Evolutionary conservation across 225 moss, liverwort and hornwort genomes (phyloP).

Genomic region (Bryoerythrophyllum caledonicum): DNA sequence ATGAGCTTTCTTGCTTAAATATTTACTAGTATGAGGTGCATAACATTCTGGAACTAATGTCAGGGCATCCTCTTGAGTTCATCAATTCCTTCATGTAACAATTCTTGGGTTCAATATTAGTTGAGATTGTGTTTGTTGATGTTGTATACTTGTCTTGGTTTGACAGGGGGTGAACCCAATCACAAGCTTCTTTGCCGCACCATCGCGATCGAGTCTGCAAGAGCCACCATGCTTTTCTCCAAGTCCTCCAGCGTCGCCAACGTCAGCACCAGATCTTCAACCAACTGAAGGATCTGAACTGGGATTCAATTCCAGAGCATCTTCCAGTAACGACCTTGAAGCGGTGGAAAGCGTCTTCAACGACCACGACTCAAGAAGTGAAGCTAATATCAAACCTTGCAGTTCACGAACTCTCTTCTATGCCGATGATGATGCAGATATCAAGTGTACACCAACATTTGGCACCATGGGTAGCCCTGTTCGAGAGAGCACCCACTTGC

Average conservation of each 20-base stretch:
- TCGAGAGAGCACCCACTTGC: constrained; percentile 6
- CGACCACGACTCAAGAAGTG: constrained; percentile 7
- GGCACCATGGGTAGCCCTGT: constrained; percentile 35
- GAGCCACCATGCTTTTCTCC: constrained; percentile 10
- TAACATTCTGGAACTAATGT: no score
- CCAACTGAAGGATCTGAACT: constrained; percentile 20
- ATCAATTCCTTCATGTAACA: no score
- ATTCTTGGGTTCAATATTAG: no score
- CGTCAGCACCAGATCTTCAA: constrained; percentile 29
- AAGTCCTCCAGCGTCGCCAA: constrained; percentile 25
- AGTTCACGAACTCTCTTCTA: constrained; percentile 21
- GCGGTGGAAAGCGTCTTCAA: neutral
- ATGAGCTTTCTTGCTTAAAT: neutral
- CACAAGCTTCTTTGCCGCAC: constrained; percentile 60
- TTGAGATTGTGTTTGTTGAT: neutral
- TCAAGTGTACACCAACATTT: constrained; percentile 56
- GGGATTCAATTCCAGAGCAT: constrained; percentile 17
- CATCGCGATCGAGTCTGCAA: constrained; percentile 22
- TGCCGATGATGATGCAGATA: constrained; percentile 15
- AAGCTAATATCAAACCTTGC: neutral
- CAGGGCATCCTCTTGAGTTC: no score
- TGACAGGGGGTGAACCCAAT: constrained; percentile 70
- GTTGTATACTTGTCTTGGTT: constrained; percentile 13
- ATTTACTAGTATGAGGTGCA: no score
- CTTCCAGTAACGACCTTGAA: constrained; percentile 21